phyloP scores from a whole-genome alignment of 768 basidiomycete genomes.

The Suillus ampliporus region DNA sequence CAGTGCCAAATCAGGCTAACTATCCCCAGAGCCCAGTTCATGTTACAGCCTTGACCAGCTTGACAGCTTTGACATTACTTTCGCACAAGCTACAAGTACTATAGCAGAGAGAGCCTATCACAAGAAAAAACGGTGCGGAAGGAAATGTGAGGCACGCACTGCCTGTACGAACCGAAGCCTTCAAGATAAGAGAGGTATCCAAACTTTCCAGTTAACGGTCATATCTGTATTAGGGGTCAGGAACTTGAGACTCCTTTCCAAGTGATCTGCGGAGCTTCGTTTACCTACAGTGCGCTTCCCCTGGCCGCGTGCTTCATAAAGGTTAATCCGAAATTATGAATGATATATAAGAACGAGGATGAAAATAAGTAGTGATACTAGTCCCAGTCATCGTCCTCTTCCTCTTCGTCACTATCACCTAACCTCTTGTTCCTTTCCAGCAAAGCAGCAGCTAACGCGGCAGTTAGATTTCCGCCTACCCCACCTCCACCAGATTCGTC shows the following conservation, averaged over 20 bases:
- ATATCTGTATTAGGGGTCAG: background rate
- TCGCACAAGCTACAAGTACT: background rate
- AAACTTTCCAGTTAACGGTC: background rate
- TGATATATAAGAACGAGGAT: slow-evolving; percentile 10
- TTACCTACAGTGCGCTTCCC: slow-evolving; percentile 2
- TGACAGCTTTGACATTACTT: background rate
- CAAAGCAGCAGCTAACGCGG: slow-evolving; percentile 83
- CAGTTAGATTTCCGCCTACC: slow-evolving; percentile 77
- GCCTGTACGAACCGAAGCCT: background rate
- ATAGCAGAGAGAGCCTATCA: background rate
- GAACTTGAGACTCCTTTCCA: background rate
- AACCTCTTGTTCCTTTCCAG: slow-evolving; percentile 84
- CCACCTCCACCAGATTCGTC: slow-evolving; percentile 40
- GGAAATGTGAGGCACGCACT: background rate
- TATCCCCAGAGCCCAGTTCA: slow-evolving; percentile 1
- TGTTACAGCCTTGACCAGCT: no score
- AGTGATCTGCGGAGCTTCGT: background rate
- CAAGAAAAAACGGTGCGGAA: background rate
- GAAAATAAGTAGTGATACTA: slow-evolving; percentile 20
- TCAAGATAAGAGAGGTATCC: no score
- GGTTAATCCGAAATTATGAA: slow-evolving; percentile 20
- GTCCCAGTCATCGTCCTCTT: slow-evolving; percentile 74
- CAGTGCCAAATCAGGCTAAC: slow-evolving; percentile 31
- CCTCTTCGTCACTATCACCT: slow-evolving; percentile 85
- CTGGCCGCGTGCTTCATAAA: background rate